phyloP scores from a whole-genome alignment of 1,284 basidiomycete genomes.

The Ustilago shanxiensis region DNA sequence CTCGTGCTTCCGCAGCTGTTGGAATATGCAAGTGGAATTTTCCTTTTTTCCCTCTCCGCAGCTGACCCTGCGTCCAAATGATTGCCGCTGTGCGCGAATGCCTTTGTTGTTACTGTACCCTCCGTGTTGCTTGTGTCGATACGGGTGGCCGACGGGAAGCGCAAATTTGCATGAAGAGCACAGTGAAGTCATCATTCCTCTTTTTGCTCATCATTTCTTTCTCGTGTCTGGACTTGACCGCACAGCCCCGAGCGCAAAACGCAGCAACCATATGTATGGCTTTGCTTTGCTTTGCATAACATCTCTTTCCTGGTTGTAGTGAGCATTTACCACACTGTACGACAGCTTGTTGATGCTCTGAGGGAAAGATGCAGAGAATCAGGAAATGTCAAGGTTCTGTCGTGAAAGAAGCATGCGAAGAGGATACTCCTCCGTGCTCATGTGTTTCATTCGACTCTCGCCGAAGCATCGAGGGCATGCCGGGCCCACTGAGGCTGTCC shows the following conservation, averaged over 20 bases:
- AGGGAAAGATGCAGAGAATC: no score
- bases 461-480: no score
- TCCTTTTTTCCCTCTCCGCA: not conserved
- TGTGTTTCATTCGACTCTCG: no score
- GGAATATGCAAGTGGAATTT: not conserved
- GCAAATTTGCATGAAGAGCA: not conserved
- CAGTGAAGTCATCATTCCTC: constrained; percentile 4
- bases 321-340: no score
- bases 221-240: not conserved
- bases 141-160: constrained; percentile 6
- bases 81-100: not conserved
- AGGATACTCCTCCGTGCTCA: no score
- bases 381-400: no score
- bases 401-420: no score
- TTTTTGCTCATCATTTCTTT: not conserved
- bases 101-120: not conserved
- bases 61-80: not conserved
- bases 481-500: no score
- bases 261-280: no score
- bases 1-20: not conserved
- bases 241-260: constrained; percentile 1
- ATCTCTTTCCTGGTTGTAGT: not conserved
- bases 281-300: no score
- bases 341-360: no score
- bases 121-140: constrained; percentile 4